phyloP scores from a whole-genome alignment of 1,284 basidiomycete genomes.

The Ustilago vetiveriae region DNA sequence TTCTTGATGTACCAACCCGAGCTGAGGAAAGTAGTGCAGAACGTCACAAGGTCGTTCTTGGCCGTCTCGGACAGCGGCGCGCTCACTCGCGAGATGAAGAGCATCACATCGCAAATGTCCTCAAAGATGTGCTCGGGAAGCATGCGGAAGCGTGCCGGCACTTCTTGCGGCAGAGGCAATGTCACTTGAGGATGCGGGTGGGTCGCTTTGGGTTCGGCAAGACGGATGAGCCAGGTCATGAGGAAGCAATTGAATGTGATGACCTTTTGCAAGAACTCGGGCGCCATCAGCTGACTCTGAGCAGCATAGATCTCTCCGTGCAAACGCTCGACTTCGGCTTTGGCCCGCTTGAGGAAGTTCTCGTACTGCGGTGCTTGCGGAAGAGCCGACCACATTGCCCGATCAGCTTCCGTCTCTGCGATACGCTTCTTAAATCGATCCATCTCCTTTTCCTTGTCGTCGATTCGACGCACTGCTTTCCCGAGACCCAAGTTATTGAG shows the following conservation, averaged over 20 bases:
- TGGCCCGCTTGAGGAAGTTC: constrained; percentile 60
- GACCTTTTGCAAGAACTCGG: constrained; percentile 81
- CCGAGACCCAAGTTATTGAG: constrained; percentile 69
- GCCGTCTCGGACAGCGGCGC: constrained; percentile 80
- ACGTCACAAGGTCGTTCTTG: constrained; percentile 85
- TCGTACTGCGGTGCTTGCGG: constrained; percentile 64
- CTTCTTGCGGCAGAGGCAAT: constrained; percentile 81
- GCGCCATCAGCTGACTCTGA: constrained; percentile 86
- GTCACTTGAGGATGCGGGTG: constrained; percentile 73
- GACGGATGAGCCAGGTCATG: constrained; percentile 92
- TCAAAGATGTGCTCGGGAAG: constrained; percentile 95
- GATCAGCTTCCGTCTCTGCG: constrained; percentile 75
- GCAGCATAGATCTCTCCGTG: constrained; percentile 76
- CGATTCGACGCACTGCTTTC: constrained; percentile 73
- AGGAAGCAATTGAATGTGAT: constrained; percentile 87
- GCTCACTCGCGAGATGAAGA: constrained; percentile 81
- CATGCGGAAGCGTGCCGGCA: constrained; percentile 84
- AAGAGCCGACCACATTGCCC: constrained; percentile 51
- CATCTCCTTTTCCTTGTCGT: constrained; percentile 77
- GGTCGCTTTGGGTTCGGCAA: constrained; percentile 82
- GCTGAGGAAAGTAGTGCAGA: constrained; percentile 88
- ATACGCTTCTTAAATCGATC: constrained; percentile 74
- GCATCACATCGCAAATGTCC: constrained; percentile 85
- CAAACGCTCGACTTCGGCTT: constrained; percentile 54
- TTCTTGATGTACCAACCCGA: constrained; percentile 98